Conservation (phyloP, 2,329 filamentous ascomycete genomes). For the Didymella glomerata region DNA sequence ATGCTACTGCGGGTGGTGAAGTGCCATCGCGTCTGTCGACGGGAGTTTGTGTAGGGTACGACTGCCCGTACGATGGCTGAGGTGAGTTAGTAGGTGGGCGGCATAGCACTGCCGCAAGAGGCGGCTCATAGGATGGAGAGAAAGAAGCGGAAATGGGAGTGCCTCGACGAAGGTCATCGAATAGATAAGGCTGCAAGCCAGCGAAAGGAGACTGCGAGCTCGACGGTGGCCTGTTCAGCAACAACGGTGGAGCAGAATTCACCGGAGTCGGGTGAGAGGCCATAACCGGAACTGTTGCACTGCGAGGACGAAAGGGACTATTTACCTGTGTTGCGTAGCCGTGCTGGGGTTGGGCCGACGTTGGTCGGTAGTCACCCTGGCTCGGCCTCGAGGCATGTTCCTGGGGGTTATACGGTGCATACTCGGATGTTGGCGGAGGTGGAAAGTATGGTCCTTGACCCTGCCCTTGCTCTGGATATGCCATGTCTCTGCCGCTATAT, state of each 20-base stretch:
- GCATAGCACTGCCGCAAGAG: constrained; percentile 45
- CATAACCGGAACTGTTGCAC: constrained; percentile 37
- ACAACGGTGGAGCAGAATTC: constrained; percentile 33
- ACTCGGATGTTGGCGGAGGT: constrained; percentile 45
- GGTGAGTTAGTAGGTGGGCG: constrained; percentile 45
- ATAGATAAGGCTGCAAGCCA: constrained; percentile 28
- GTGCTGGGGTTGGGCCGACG: constrained; percentile 39
- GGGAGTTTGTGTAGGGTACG: constrained; percentile 15
- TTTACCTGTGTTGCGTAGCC: constrained; percentile 50
- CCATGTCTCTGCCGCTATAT: constrained; percentile 38
- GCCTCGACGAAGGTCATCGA: constrained; percentile 34
- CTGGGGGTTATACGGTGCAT: constrained; percentile 49
- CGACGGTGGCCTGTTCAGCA: constrained; percentile 34
- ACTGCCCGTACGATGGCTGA: constrained; percentile 35
- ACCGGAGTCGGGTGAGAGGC: constrained; percentile 33
- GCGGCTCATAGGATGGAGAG: constrained; percentile 48
- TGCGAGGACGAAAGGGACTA: constrained; percentile 42
- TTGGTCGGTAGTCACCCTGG: constrained; percentile 34
- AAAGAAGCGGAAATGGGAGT: constrained; percentile 45
- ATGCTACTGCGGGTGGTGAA: constrained; percentile 20
- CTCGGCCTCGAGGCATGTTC: constrained; percentile 40
- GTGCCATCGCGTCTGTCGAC: constrained; percentile 9
- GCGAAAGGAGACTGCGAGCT: constrained; percentile 27
- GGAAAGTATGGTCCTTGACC: constrained; percentile 41
- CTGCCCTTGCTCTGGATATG: constrained; percentile 36